phyloP scores from a whole-genome alignment of 2,329 filamentous ascomycete genomes.

The Botryosphaeria agaves region DNA sequence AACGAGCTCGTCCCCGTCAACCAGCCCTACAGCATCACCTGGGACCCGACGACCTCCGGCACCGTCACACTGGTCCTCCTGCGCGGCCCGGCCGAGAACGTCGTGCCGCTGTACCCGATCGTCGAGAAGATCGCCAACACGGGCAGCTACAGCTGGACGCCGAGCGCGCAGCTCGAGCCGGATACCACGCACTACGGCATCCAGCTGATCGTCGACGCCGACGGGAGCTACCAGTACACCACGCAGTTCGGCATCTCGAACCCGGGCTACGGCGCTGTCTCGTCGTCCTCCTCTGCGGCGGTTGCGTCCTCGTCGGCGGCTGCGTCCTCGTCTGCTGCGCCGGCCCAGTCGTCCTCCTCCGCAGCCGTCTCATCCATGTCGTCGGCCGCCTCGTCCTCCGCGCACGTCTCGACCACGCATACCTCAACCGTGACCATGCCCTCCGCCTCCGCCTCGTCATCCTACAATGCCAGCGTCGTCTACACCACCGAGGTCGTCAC shows the following conservation, averaged over 20 bases:
- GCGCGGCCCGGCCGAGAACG: constrained; percentile 38
- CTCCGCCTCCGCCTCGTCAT: constrained; percentile 1
- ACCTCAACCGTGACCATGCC: constrained; percentile 4
- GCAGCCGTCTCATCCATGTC: constrained; percentile 5
- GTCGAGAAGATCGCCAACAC: constrained; percentile 37
- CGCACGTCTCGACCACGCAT: constrained; percentile 2
- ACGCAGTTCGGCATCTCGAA: constrained; percentile 45
- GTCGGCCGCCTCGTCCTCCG: constrained; percentile 5
- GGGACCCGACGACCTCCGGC: constrained; percentile 31
- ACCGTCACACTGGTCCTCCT: constrained; percentile 42
- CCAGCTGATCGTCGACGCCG: constrained; percentile 41
- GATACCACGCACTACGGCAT: constrained; percentile 40
- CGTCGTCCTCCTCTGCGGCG: constrained; percentile 7
- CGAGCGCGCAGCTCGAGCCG: constrained; percentile 26
- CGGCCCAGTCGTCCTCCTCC: constrained; percentile 4
- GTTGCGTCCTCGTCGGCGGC: background rate
- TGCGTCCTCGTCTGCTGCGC: constrained; percentile 1
- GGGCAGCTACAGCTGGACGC: constrained; percentile 38
- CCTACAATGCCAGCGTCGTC: constrained; percentile 2
- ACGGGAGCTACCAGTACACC: constrained; percentile 42
- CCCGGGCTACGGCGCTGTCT: constrained; percentile 10
- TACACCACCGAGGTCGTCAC: constrained; percentile 44
- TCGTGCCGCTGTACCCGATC: constrained; percentile 31
- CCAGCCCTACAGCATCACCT: constrained; percentile 39
- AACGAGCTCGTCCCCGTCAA: constrained; percentile 37